These are phyloP conservation scores for Eucalyptus polybractea DNA, from an alignment of 345 rosid genomes.

Conservation along the genomic window DNA sequence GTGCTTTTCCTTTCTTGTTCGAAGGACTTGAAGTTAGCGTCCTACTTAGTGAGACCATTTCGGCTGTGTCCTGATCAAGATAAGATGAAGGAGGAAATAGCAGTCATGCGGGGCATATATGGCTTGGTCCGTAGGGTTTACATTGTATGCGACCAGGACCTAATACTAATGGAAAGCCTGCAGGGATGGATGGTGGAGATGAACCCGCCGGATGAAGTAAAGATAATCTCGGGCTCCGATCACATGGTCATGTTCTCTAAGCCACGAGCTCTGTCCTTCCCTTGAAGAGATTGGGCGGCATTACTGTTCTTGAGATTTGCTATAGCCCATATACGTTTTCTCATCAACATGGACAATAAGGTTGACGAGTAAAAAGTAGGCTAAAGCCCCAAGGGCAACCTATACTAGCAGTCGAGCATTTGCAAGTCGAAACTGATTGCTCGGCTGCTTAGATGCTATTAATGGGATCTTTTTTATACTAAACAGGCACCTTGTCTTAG, in stretches of 20 bases:
- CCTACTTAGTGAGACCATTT: slow-evolving; percentile 1
- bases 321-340: background rate
- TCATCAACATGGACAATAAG: background rate
- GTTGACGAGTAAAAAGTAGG: background rate
- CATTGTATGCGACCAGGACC: slow-evolving; percentile 13
- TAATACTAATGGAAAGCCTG: background rate
- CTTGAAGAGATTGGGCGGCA: slow-evolving; percentile 8
- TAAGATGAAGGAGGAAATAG: background rate
- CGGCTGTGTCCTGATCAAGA: background rate
- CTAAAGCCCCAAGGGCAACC: background rate
- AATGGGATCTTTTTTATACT: background rate
- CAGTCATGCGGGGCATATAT: slow-evolving; percentile 3
- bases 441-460: background rate
- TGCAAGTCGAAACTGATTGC: background rate
- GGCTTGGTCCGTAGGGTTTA: slow-evolving; percentile 4
- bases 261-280: slow-evolving; percentile 10
- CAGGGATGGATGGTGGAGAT: slow-evolving; percentile 19
- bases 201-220: slow-evolving; percentile 8
- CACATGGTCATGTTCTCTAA: slow-evolving; percentile 30
- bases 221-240: slow-evolving; percentile 17
- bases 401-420: background rate
- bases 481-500: background rate
- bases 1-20: background rate
- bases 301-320: background rate
- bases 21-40: slow-evolving; percentile 21